These are phyloP conservation scores for Geosmithia flava DNA, from an alignment of 2,329 filamentous ascomycete species.

Conservation along the genomic window DNA sequence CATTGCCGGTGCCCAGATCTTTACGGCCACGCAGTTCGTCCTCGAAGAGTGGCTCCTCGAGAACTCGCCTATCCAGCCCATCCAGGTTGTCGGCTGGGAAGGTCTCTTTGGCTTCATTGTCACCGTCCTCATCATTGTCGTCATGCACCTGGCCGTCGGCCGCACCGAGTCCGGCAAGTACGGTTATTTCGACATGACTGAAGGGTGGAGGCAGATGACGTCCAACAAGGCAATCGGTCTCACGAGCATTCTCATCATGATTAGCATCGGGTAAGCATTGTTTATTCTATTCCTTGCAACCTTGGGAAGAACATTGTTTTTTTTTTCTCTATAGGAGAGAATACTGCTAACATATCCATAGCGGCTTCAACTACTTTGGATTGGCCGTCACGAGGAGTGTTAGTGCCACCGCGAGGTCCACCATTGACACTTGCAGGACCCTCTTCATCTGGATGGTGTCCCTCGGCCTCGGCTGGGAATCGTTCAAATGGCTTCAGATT, in stretches of 20 bases:
- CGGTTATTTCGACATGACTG: slow-evolving; percentile 82
- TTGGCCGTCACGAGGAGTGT: slow-evolving; percentile 83
- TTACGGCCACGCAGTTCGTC: slow-evolving; percentile 94
- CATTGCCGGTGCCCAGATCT: slow-evolving; percentile 90
- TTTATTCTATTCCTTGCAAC: not conserved
- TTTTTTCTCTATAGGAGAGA: not conserved
- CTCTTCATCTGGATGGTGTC: slow-evolving; percentile 98
- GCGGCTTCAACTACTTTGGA: slow-evolving; percentile 98
- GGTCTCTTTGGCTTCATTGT: slow-evolving; percentile 79
- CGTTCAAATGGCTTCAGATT: slow-evolving; percentile 95
- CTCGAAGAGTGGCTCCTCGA: slow-evolving; percentile 85
- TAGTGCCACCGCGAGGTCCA: slow-evolving; percentile 85
- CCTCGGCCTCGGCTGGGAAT: slow-evolving; percentile 87
- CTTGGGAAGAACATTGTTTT: not conserved
- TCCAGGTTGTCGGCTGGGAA: slow-evolving; percentile 93
- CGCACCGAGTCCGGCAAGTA: slow-evolving; percentile 58
- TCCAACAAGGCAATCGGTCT: slow-evolving; percentile 58
- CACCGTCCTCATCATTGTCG: slow-evolving; percentile 66
- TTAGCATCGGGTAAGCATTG: slow-evolving; percentile 71
- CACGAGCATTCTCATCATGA: slow-evolving; percentile 84
- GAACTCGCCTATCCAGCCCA: slow-evolving; percentile 54
- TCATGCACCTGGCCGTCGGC: slow-evolving; percentile 69
- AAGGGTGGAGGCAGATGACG: slow-evolving; percentile 74
- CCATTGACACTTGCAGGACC: slow-evolving; percentile 94
- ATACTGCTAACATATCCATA: slow-evolving; percentile 21